Conservation (phyloP, 2,329 filamentous ascomycete species). For the Endothia cerciana region DNA sequence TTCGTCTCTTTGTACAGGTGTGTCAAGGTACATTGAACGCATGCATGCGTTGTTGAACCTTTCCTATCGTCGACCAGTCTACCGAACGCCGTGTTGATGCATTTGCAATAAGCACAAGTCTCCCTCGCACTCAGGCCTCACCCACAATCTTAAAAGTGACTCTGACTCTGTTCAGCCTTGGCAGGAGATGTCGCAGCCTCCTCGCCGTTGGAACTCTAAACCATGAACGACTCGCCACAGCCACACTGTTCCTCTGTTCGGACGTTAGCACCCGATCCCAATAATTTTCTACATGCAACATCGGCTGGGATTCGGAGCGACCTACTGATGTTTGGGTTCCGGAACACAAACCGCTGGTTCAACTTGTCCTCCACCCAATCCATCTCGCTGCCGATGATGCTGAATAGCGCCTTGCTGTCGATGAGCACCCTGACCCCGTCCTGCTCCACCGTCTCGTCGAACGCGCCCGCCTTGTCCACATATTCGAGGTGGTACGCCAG, state of each 20-base stretch:
- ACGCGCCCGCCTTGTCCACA: conserved; percentile 83
- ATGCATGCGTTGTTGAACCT: background rate
- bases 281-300: background rate
- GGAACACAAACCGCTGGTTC: conserved; percentile 89
- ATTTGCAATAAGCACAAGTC: conserved; percentile 6
- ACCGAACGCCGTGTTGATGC: conserved; percentile 23
- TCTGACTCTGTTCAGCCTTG: no score
- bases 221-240: conserved; percentile 96
- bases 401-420: conserved; percentile 95
- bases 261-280: conserved; percentile 36
- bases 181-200: background rate
- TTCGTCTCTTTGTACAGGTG: background rate
- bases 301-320: conserved; percentile 34
- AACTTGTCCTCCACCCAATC: conserved; percentile 98
- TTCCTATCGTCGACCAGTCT: background rate
- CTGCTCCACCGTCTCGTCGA: conserved; percentile 93
- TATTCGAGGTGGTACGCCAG: conserved; percentile 93
- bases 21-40: background rate
- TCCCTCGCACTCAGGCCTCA: background rate
- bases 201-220: conserved; percentile 45
- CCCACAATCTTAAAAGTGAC: background rate
- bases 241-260: conserved; percentile 89
- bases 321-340: conserved; percentile 98
- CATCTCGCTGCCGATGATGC: conserved; percentile 99
- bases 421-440: conserved; percentile 95